These are phyloP conservation scores for Sporothrix globosa DNA, from an alignment of 2,329 filamentous ascomycete genomes.

Conservation along the genomic window DNA sequence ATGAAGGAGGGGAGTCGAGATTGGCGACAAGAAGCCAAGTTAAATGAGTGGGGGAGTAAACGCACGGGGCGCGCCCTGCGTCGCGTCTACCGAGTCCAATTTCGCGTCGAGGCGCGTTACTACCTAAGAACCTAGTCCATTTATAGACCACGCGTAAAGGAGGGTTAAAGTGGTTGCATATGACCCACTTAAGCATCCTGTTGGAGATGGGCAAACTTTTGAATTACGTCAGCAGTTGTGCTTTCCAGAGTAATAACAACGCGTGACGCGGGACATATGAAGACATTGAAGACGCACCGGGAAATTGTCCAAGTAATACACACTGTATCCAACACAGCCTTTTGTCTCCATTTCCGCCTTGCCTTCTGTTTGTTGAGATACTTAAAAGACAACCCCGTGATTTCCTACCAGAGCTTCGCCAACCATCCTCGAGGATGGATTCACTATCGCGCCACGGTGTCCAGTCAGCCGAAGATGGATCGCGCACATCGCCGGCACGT, in stretches of 20 bases:
- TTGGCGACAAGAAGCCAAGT: slow-evolving; percentile 14
- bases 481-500: slow-evolving; percentile 48
- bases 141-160: slow-evolving; percentile 38
- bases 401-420: neutral
- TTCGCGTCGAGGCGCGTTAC: slow-evolving; percentile 38
- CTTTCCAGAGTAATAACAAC: neutral
- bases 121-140: slow-evolving; percentile 50
- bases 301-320: slow-evolving; percentile 14
- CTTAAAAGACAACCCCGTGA: neutral
- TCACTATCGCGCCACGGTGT: slow-evolving; percentile 31
- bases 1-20: neutral
- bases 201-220: neutral
- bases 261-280: neutral
- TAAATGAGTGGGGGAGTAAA: slow-evolving; percentile 28
- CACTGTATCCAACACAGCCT: too few species aligned
- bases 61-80: slow-evolving; percentile 9
- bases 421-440: slow-evolving; percentile 22
- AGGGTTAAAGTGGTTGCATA: slow-evolving; percentile 22
- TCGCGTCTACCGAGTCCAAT: slow-evolving; percentile 28
- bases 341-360: neutral
- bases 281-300: neutral
- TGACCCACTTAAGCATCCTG: neutral
- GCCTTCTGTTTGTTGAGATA: neutral
- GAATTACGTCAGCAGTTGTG: slow-evolving; percentile 13
- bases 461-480: slow-evolving; percentile 48